Base-by-base conservation (phyloP, 345 rosid genomes). In the Orychophragmus violaceus region DNA sequence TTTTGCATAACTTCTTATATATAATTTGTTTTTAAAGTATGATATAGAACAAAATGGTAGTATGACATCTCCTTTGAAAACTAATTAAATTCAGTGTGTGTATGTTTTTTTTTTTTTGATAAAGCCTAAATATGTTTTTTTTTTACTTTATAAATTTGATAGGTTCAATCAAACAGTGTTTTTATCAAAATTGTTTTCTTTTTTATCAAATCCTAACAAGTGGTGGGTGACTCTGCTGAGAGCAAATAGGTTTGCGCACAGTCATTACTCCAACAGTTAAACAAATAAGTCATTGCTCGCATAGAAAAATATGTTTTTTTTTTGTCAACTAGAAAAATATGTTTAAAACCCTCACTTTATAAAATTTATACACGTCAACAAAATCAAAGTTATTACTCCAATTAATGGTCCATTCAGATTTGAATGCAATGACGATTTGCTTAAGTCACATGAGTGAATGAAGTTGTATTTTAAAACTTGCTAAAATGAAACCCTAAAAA, bases 381-480 rank as follows among this genome's bases (percentile, higher is more conserved):
- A 27, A 44, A 70, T 11, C 21, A 45, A 62, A 54, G 19, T 36
- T 51, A 32, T 24, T 45, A 55, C 24, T 63, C 19, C 48, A 41
- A 42, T 30, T 14, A 16, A n/a, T 41, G 8, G 62, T 44, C 2
- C 14, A 30, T 59, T 22, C 28, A 32, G 5, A 56, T 46, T 21
- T 48, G 64, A 36, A 46, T 19, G 45, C 44, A 72, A 10, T 48
- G 52, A 57, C 44, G 35, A 37, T 25, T 50, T 54, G 49, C 39
- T 62, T 12, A 24, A 57, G 66, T 28, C 55, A 72, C 30, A 5
- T 53, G 57, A 62, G 59, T 46, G 69, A 63, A 71, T 27, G 35
- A 57, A 57, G 46, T 58, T 64, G 60, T 58, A 37, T 64, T 14
- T 64, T 58, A 33, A 55, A 64, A 22, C 2, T 35, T 28, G 21